Base-by-base conservation (phyloP, 805 yeast species). In the Teunomyces panamensis region DNA sequence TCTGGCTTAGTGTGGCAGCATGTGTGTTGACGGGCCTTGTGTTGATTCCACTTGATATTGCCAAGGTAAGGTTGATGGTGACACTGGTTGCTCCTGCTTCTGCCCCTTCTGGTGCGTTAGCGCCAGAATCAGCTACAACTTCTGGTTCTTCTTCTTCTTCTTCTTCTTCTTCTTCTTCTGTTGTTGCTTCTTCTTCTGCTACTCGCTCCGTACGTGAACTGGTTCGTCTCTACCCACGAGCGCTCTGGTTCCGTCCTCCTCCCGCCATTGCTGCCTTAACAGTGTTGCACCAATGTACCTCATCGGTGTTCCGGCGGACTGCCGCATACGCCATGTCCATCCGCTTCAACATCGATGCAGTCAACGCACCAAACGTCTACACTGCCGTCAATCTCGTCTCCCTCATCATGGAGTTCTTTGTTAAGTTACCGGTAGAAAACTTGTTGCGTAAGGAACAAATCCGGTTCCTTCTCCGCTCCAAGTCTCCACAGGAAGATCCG, bases 351-450 rank as follows among this genome's bases (percentile, higher is more conserved):
- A 71, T 89, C 48, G 96, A 87, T 59, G 75, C 80, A 44, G 81
- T 79, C 62, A 75, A 79, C 47, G 75, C 86, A 16, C 88, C 92
- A 3, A 69, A 73, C 14, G 56, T 80, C 24, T 87, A 79, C 66
- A 81, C 84, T 26, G 52, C 84, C 6, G 72, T 80, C 28, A 80
- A 81, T 44, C 73, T 92, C 48, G 49, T 77, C 1, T 74, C 87
- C n/a, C 80, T 86, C 45, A 67, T 85, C 16, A 48, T 81, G 42
- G 96, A 89, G 55, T 73, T 92, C 34, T 80, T 85, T 50, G 74
- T 90, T 47, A 84, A 83, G 60, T 72, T 94, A 51, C 99, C 99
- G 2, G 77, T 90, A 44, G 99, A 92, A 59, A 90, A 96, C 10
- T 64, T 92, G 36, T 76, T 89, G 49, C 75, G 95, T 50, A 81